Evolutionary conservation across 768 basidiomycete genomes (phyloP).

Genomic region (Chalciporus piperatus): DNA sequence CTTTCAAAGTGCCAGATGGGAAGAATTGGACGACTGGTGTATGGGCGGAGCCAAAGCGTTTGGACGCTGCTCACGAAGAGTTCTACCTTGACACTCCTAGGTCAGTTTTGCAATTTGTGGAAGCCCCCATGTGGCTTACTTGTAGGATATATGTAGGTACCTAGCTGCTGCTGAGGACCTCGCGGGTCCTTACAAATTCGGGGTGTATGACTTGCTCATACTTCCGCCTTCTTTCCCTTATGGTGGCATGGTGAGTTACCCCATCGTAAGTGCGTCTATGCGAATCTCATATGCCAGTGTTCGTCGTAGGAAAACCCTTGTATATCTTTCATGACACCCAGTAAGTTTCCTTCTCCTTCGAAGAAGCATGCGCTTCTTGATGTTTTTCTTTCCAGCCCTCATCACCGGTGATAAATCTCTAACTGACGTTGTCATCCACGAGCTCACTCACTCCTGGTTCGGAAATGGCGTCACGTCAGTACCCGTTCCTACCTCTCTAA

Average conservation of each 20-base stretch:
- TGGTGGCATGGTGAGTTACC: constrained; percentile 70
- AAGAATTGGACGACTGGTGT: constrained; percentile 80
- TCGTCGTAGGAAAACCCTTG: constrained; percentile 78
- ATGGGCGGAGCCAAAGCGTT: constrained; percentile 86
- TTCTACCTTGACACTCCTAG: constrained; percentile 83
- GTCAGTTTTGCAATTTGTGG: constrained; percentile 32
- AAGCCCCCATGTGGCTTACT: too few relatives aligned
- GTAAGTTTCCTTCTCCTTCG: constrained; percentile 36
- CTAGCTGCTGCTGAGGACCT: constrained; percentile 69
- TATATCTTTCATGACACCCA: constrained; percentile 85
- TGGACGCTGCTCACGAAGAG: constrained; percentile 80
- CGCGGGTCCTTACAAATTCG: constrained; percentile 74
- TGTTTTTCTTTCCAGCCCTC: constrained; percentile 48
- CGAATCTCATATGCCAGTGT: constrained; percentile 1
- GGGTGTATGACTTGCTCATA: constrained; percentile 86
- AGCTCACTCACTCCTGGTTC: constrained; percentile 85
- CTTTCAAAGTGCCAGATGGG: constrained; percentile 57
- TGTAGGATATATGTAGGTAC: constrained; percentile 46
- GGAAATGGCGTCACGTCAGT: constrained; percentile 84
- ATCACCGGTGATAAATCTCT: constrained; percentile 83
- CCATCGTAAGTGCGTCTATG: neutral
- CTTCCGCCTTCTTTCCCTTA: constrained; percentile 92
- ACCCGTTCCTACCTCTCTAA: constrained; percentile 5
- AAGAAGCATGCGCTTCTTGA: neutral
- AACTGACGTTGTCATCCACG: constrained; percentile 89